Percentiles rank a stretch among this genome's conserved stretches.
Evolutionary conservation across 2,329 filamentous ascomycete genomes (phyloP).

Genomic region (Microthyrium microscopicum): DNA sequence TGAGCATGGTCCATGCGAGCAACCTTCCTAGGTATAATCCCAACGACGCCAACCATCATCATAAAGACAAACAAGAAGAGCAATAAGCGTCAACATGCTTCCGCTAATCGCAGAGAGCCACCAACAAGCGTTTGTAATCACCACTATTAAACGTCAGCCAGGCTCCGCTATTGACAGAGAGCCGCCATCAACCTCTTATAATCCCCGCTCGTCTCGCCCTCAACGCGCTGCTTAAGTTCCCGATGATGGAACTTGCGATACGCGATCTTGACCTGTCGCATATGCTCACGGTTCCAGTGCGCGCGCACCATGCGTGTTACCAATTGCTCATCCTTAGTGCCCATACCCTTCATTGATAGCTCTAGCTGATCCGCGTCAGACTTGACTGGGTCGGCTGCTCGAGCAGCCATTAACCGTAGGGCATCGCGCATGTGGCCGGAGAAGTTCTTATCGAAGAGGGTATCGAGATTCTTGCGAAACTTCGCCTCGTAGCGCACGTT

Average conservation of each 20-base stretch:
- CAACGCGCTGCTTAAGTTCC: slow-evolving; percentile 52
- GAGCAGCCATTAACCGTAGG: slow-evolving; percentile 60
- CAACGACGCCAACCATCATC: no score
- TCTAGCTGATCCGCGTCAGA: slow-evolving; percentile 73
- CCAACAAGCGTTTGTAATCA: no score
- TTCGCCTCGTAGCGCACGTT: slow-evolving; percentile 55
- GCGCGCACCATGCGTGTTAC: slow-evolving; percentile 60
- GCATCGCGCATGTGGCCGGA: slow-evolving; percentile 85
- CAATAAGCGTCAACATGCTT: no score
- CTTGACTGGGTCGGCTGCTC: slow-evolving; percentile 65
- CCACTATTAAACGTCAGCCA: no score
- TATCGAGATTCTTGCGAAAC: slow-evolving; percentile 54
- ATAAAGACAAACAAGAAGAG: no score
- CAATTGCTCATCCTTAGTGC: slow-evolving; percentile 72
- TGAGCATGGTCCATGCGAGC: no score
- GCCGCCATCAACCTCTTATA: slow-evolving; percentile 35
- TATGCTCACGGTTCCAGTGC: slow-evolving; percentile 65
- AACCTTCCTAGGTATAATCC: no score
- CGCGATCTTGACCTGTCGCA: slow-evolving; percentile 62
- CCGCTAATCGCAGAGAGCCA: no score
- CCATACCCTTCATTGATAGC: slow-evolving; percentile 68
- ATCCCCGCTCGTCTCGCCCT: slow-evolving; percentile 71
- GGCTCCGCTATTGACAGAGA: no score
- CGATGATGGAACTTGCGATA: slow-evolving; percentile 56
- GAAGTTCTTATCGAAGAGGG: slow-evolving; percentile 66